phyloP scores from a whole-genome alignment of 2,329 filamentous ascomycete genomes.

The Parafenestella ontariensis region DNA sequence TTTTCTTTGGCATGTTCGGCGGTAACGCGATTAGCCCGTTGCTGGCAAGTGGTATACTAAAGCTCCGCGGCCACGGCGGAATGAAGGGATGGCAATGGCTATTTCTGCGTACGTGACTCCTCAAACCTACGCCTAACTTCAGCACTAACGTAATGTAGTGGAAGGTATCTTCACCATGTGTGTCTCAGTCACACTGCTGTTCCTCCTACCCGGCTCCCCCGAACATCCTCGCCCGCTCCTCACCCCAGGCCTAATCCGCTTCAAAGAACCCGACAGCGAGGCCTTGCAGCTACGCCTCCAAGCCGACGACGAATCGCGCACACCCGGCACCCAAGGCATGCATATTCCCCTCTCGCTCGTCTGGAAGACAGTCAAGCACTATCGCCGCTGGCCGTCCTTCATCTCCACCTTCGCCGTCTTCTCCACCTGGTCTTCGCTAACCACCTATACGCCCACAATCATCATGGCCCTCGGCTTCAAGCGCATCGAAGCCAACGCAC shows the following conservation, averaged over 20 bases:
- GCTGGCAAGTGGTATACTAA: constrained; percentile 58
- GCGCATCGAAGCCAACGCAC: constrained; percentile 56
- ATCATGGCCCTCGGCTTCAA: constrained; percentile 54
- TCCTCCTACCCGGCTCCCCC: constrained; percentile 55
- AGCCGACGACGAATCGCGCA: constrained; percentile 42
- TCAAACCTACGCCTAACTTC: neutral
- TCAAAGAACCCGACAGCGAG: constrained; percentile 44
- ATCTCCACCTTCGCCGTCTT: constrained; percentile 60
- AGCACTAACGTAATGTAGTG: constrained; percentile 35
- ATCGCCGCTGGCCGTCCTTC: constrained; percentile 56
- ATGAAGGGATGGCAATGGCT: constrained; percentile 61
- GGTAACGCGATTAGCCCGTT: constrained; percentile 59
- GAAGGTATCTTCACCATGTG: constrained; percentile 55
- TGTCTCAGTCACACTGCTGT: constrained; percentile 50
- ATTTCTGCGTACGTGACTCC: constrained; percentile 51
- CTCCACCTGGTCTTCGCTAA: constrained; percentile 61
- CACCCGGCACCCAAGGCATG: constrained; percentile 43
- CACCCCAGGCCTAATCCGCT: constrained; percentile 49
- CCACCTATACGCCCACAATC: constrained; percentile 60
- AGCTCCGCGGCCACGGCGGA: constrained; percentile 51
- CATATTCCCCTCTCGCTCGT: constrained; percentile 51
- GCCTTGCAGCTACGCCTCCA: constrained; percentile 48
- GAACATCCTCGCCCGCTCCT: constrained; percentile 51
- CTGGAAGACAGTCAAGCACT: constrained; percentile 55
- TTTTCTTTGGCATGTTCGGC: constrained; percentile 63